Percentiles rank a stretch among this genome's conserved stretches.
These are phyloP conservation scores for Daldinia vernicosa DNA, from an alignment of 495 filamentous ascomycete genomes.

Conservation along the genomic window DNA sequence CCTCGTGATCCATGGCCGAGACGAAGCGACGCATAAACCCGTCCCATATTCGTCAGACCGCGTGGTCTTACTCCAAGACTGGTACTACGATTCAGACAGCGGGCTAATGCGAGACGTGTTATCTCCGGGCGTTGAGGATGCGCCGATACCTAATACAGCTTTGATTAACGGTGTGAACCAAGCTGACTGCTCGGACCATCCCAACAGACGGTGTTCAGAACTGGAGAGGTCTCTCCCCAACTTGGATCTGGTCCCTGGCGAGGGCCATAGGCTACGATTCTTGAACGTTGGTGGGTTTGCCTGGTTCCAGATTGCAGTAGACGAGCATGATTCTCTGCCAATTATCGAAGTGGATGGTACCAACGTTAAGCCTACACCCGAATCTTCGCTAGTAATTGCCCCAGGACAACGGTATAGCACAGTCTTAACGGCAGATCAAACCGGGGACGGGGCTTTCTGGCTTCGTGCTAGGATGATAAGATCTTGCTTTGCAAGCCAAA, in stretches of 20 bases:
- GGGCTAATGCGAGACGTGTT: conserved; percentile 59
- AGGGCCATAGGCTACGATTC: conserved; percentile 73
- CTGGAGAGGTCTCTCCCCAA: conserved; percentile 54
- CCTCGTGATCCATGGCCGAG: conserved; percentile 60
- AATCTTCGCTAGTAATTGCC: conserved; percentile 62
- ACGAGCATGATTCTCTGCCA: conserved; percentile 53
- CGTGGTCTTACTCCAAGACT: conserved; percentile 65
- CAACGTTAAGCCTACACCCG: conserved; percentile 63
- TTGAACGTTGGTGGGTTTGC: conserved; percentile 72
- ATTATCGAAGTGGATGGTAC: conserved; percentile 80
- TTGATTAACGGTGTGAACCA: conserved; percentile 71
- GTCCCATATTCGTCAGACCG: conserved; percentile 60
- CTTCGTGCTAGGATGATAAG: conserved; percentile 65
- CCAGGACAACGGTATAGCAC: conserved; percentile 75
- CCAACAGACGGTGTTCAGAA: conserved; percentile 56
- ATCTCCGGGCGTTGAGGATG: conserved; percentile 61
- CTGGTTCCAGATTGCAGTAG: conserved; percentile 63
- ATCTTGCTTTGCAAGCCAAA: conserved; percentile 61
- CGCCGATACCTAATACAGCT: conserved; percentile 68
- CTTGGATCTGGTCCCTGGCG: conserved; percentile 56
- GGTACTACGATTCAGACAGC: conserved; percentile 64
- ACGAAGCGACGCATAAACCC: conserved; percentile 52
- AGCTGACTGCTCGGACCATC: conserved; percentile 58
- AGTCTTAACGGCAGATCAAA: conserved; percentile 67
- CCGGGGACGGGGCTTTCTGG: conserved; percentile 66